Evolutionary conservation across 306 rosid genomes (phyloP), one percentile per base, ranked within the genome.

Genomic region (Gleditsia sinensis): DNA sequence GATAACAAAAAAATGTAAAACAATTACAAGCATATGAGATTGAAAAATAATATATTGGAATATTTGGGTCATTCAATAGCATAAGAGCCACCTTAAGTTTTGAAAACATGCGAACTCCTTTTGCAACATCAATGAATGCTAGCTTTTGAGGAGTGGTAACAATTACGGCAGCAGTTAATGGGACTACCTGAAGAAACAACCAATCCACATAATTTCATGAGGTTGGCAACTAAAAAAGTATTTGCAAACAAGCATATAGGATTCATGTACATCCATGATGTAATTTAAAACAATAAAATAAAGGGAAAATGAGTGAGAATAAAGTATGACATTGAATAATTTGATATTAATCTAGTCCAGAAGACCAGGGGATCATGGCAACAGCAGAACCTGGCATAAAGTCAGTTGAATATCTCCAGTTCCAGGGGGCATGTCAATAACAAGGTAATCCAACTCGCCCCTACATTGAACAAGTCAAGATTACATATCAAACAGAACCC

Each of bases 81-180:
- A 39, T 37, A 83, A 63, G 79, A 72, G 16, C 3, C 72, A 92
- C 99, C 97, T 94, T 94, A 53, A 94, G 93, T 84, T 92, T 94
- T 55, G 99, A 94, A 90, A 94, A 94, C 99, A 94, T 94, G 70
- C 95, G 97, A 76, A 90, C 99, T 82, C 99, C 99, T 87, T 94
- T 94, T 1, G 99, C 99, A 37, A 94, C 99, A 64, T 94, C 99
- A 57, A 94, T 94, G 83, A 94, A 94, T 0, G 97, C 92, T 69
- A 94, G 87, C 88, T 94, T 94, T 86, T 94, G 97, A 67, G 97
- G 97, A 45, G 99, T 94, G 60, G 97, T 94, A 74, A 94, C 97
- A 66, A 94, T 94, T 78, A 94, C 96, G 63, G 99, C 99, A 25
- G 99, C 96, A 33, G 95, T 87, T 84, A 94, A 86, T 51, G 99